phyloP scores from a whole-genome alignment of 148 eudicot species.

The Tetragonia tetragonoides region DNA sequence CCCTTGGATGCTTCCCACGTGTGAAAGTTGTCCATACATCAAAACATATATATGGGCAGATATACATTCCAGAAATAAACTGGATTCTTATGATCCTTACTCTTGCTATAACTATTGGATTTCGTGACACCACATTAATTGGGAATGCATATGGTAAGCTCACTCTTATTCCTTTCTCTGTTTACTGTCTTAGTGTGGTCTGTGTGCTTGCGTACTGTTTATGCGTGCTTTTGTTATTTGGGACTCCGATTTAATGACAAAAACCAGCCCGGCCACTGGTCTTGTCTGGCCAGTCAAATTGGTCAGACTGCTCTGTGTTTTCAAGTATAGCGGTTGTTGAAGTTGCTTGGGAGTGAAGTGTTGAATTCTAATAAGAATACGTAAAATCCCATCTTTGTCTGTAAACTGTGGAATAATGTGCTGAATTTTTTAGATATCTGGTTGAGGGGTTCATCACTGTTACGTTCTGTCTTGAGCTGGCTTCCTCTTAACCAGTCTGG shows the following conservation, averaged over 20 bases:
- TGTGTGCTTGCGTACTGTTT: background rate
- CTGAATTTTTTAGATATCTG: background rate
- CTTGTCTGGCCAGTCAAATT: background rate
- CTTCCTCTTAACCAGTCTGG: no score
- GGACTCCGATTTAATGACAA: background rate
- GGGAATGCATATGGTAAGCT: constrained; percentile 96
- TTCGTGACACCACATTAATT: constrained; percentile 74
- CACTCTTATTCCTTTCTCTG: constrained; percentile 14
- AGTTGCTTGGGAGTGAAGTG: no score
- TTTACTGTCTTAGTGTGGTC: background rate
- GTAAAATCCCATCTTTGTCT: background rate
- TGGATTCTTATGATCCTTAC: constrained; percentile 98
- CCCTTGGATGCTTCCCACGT: constrained; percentile 96
- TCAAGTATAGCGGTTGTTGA: background rate
- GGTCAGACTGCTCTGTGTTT: background rate
- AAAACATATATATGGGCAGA: constrained; percentile 80
- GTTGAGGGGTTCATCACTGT: background rate
- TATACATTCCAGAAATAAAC: constrained; percentile 90
- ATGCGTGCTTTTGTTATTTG: background rate
- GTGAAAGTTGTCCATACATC: constrained; percentile 97
- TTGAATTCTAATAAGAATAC: background rate
- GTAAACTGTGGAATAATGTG: background rate
- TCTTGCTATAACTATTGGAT: constrained; percentile 77
- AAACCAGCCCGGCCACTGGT: background rate
- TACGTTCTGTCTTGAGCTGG: no score